phyloP scores from a whole-genome alignment of 176 grass and related monocot species.

The Oryza australiensis region DNA sequence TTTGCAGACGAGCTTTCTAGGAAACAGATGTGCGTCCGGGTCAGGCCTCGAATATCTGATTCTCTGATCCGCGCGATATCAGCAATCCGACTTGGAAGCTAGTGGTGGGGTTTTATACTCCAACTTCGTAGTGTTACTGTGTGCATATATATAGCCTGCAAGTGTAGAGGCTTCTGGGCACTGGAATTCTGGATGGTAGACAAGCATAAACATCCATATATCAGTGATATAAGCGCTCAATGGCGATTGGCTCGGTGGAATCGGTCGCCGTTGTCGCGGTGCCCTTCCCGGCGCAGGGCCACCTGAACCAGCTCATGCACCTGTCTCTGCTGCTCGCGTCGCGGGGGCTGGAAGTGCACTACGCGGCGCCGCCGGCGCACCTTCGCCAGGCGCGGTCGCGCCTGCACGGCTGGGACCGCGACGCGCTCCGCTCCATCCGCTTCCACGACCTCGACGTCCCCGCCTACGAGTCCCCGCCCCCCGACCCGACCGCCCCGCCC shows the following conservation, averaged over 20 bases:
- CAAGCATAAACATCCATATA: neutral
- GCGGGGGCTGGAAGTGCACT: conserved; percentile 56
- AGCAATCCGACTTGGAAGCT: neutral
- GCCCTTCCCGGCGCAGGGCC: conserved; percentile 63
- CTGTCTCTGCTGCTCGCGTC: conserved; percentile 51
- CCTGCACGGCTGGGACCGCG: conserved; percentile 31
- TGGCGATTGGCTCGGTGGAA: neutral
- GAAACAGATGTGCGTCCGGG: neutral
- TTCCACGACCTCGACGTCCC: conserved; percentile 56
- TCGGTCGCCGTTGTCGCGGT: conserved; percentile 56
- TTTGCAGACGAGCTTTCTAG: neutral
- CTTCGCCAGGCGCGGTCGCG: conserved; percentile 47
- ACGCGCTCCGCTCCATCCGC: conserved; percentile 3
- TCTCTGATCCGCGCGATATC: neutral
- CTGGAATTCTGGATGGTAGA: neutral
- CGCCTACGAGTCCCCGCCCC: conserved; percentile 36
- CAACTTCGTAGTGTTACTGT: too few relatives aligned
- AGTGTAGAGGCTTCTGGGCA: too few relatives aligned
- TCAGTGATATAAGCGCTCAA: neutral
- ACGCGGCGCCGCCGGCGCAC: conserved; percentile 53
- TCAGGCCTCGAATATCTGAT: neutral
- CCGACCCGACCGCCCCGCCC: conserved; percentile 22
- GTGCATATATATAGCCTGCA: neutral
- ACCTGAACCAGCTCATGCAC: conserved; percentile 72
- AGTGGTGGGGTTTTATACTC: too few relatives aligned